Evolutionary conservation across 2,329 filamentous ascomycete genomes (phyloP).

Genomic region (Anisogramma anomala): DNA sequence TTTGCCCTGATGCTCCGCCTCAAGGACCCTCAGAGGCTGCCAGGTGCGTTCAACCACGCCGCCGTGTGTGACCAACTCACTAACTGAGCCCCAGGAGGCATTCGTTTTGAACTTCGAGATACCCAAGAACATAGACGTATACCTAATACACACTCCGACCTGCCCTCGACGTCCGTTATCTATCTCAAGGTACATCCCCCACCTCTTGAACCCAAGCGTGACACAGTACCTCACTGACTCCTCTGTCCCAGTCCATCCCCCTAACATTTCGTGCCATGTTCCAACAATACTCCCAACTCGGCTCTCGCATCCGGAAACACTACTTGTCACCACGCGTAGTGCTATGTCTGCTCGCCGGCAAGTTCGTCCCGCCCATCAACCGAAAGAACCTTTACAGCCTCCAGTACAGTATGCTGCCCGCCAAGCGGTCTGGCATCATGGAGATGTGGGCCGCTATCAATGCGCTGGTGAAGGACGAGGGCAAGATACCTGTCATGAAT

Average conservation of each 20-base stretch:
- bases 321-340: slow-evolving; percentile 85
- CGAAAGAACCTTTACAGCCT: slow-evolving; percentile 89
- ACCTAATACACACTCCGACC: slow-evolving; percentile 28
- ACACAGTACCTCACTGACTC: neutral
- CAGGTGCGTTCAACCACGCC: slow-evolving; percentile 42
- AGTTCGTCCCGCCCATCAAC: slow-evolving; percentile 90
- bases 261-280: slow-evolving; percentile 91
- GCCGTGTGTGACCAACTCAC: slow-evolving; percentile 8
- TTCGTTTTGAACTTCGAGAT: slow-evolving; percentile 82
- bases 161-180: slow-evolving; percentile 66
- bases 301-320: slow-evolving; percentile 82
- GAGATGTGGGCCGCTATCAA: slow-evolving; percentile 76
- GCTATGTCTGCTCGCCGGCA: slow-evolving; percentile 75
- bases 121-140: slow-evolving; percentile 42
- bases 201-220: slow-evolving; percentile 3
- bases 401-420: slow-evolving; percentile 95
- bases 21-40: slow-evolving; percentile 82
- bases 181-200: slow-evolving; percentile 57
- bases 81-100: slow-evolving; percentile 47
- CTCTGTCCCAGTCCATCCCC: slow-evolving; percentile 58
- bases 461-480: slow-evolving; percentile 33
- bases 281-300: slow-evolving; percentile 92
- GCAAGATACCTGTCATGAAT: slow-evolving; percentile 27
- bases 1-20: slow-evolving; percentile 93
- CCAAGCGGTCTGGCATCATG: slow-evolving; percentile 62